These are phyloP conservation scores for Cystobasidium sp. DNA, from an alignment of 1,284 basidiomycete genomes.

Conservation along the genomic window DNA sequence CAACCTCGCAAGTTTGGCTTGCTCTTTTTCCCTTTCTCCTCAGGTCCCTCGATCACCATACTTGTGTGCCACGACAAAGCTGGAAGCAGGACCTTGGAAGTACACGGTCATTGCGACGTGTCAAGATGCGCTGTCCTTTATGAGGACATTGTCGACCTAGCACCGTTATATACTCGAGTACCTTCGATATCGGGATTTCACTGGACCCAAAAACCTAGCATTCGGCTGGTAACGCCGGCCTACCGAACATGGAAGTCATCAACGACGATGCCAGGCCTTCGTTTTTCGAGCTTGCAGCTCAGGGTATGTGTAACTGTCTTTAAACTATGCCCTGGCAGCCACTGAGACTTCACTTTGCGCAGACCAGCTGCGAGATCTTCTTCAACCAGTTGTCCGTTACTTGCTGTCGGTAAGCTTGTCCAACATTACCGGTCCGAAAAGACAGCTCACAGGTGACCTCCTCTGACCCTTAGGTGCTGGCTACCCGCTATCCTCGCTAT, in stretches of 20 bases:
- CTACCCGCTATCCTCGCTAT: slow-evolving; percentile 92
- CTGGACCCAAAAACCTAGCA: no score
- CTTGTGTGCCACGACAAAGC: no score
- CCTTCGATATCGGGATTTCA: no score
- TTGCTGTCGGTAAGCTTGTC: slow-evolving; percentile 73
- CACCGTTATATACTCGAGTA: no score
- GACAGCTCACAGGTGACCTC: background rate
- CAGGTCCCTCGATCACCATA: no score
- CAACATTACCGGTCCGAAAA: slow-evolving; percentile 3
- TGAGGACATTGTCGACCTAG: no score
- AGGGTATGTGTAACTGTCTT: slow-evolving; percentile 57
- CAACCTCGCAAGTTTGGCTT: background rate
- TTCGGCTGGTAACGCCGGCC: no score
- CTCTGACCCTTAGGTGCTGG: slow-evolving; percentile 73
- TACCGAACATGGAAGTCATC: slow-evolving; percentile 27
- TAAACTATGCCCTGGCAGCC: background rate
- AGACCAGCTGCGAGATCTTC: slow-evolving; percentile 86
- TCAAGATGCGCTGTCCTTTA: no score
- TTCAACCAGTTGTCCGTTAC: slow-evolving; percentile 95
- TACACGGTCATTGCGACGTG: no score
- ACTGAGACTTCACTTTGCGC: slow-evolving; percentile 7
- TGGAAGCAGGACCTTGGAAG: no score
- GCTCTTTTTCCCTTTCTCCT: no score
- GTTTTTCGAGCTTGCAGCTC: slow-evolving; percentile 91
- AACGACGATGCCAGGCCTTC: slow-evolving; percentile 68